A percentile compares a stretch with the other conserved stretches of the same genome.
These are phyloP conservation scores for Colletotrichum limetticola DNA, from an alignment of 2,329 filamentous ascomycete genomes.

Conservation along the genomic window DNA sequence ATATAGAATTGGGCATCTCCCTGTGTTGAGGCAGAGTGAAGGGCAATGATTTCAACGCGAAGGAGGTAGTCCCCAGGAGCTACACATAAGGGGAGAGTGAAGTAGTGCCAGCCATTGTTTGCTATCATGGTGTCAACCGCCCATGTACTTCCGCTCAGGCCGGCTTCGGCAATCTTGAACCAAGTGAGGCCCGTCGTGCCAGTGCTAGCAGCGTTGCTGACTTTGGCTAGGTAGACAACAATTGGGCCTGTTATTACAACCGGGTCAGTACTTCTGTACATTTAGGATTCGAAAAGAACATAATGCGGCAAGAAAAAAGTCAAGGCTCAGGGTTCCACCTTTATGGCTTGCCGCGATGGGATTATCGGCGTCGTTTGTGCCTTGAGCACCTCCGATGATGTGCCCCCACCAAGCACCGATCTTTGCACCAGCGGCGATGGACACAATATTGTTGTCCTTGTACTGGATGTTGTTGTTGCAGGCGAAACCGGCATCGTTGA, in stretches of 20 bases:
- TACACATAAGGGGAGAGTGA: conserved; percentile 51
- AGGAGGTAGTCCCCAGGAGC: conserved; percentile 55
- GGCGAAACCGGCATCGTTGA: conserved; percentile 56
- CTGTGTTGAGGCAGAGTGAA: conserved; percentile 48
- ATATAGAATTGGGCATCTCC: conserved; percentile 41
- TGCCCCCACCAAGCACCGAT: conserved; percentile 61
- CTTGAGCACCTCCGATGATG: conserved; percentile 60
- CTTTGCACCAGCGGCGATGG: conserved; percentile 58
- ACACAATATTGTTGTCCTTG: conserved; percentile 51
- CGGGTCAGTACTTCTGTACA: background rate
- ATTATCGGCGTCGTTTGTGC: conserved; percentile 55
- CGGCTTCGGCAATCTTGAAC: conserved; percentile 64
- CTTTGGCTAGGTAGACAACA: conserved; percentile 59
- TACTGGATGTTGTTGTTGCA: conserved; percentile 55
- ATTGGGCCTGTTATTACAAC: conserved; percentile 51
- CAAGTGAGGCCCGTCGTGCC: conserved; percentile 51
- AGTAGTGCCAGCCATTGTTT: conserved; percentile 45
- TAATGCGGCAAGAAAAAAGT: too few species aligned
- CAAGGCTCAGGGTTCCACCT: conserved; percentile 42
- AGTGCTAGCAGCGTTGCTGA: conserved; percentile 56
- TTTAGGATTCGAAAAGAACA: background rate
- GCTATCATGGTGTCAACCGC: conserved; percentile 42
- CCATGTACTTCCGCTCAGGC: conserved; percentile 42
- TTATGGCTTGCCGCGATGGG: conserved; percentile 60
- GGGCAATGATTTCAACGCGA: conserved; percentile 53